Conservation (phyloP, 352 stramenopile genomes). For the Phytophthora sp. region DNA sequence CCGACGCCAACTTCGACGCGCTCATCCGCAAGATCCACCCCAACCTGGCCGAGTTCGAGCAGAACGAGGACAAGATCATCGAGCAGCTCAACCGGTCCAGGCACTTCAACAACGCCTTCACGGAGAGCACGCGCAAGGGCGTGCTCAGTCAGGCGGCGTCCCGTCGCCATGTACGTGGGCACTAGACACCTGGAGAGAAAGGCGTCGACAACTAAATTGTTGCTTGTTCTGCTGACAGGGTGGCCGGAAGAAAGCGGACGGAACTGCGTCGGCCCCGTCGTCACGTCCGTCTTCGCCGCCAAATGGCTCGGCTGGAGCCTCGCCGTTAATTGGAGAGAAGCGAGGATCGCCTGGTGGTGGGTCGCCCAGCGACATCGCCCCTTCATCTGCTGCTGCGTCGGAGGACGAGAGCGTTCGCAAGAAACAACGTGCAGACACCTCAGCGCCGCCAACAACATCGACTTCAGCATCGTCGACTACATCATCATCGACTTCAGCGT, state of each 20-base stretch:
- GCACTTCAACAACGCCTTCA: slow-evolving; percentile 87
- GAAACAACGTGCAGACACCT: slow-evolving; percentile 20
- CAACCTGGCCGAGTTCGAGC: slow-evolving; percentile 79
- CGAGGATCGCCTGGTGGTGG: slow-evolving; percentile 18
- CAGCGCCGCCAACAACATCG: too few relatives aligned
- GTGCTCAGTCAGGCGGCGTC: slow-evolving; percentile 71
- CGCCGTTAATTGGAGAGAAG: slow-evolving; percentile 38
- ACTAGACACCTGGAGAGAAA: background rate
- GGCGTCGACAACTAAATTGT: background rate
- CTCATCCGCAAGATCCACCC: slow-evolving; percentile 89
- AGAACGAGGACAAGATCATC: slow-evolving; percentile 84
- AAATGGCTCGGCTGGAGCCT: slow-evolving; percentile 11
- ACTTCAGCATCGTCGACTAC: background rate
- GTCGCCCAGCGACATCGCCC: slow-evolving; percentile 9
- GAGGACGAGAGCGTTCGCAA: slow-evolving; percentile 38
- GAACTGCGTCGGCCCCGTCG: slow-evolving; percentile 11
- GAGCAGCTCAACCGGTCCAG: slow-evolving; percentile 75
- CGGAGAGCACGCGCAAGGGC: slow-evolving; percentile 74
- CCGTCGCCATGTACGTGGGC: slow-evolving; percentile 50
- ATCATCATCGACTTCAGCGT: too few relatives aligned
- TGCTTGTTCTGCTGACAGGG: slow-evolving; percentile 1
- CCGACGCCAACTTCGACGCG: slow-evolving; percentile 87
- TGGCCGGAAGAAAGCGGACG: slow-evolving; percentile 30
- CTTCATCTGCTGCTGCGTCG: slow-evolving; percentile 14
- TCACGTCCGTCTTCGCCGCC: slow-evolving; percentile 39